Conservation (phyloP, 805 yeast species). For the Nakazawaea anatomiae region DNA sequence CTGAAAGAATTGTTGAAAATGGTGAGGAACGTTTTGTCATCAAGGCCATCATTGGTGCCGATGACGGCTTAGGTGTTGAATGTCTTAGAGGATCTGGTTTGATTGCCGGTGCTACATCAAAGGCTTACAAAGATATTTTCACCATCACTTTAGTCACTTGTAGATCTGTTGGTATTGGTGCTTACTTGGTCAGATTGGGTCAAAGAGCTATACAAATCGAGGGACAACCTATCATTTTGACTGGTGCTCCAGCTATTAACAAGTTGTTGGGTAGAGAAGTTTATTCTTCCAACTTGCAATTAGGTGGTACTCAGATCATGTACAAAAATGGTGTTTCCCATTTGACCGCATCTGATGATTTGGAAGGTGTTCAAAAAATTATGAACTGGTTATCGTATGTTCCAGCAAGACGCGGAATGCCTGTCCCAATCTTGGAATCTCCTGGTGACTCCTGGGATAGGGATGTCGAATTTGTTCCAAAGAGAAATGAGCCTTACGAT, state of each 20-base stretch:
- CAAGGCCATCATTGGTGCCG: slow-evolving; percentile 83
- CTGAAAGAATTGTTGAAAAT: slow-evolving; percentile 75
- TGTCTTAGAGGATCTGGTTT: slow-evolving; percentile 97
- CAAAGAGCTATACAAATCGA: slow-evolving; percentile 98
- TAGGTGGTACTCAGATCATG: slow-evolving; percentile 99
- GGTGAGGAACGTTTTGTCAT: slow-evolving; percentile 83
- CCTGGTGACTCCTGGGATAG: slow-evolving; percentile 87
- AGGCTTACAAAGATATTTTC: slow-evolving; percentile 96
- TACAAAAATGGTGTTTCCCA: slow-evolving; percentile 98
- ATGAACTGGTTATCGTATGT: slow-evolving; percentile 93
- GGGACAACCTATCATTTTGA: slow-evolving; percentile 96
- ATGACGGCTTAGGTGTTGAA: slow-evolving; percentile 97
- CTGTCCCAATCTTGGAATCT: slow-evolving; percentile 82
- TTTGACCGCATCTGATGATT: slow-evolving; percentile 92
- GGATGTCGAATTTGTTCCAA: slow-evolving; percentile 76
- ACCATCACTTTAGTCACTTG: slow-evolving; percentile 98
- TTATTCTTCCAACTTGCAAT: slow-evolving; percentile 91
- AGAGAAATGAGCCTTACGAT: slow-evolving; percentile 69
- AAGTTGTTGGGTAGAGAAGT: slow-evolving; percentile 96
- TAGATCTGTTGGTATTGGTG: slow-evolving; percentile 99
- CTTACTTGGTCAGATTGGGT: slow-evolving; percentile 95
- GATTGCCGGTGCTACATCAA: slow-evolving; percentile 97
- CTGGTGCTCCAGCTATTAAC: slow-evolving; percentile 99
- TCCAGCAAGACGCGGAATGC: slow-evolving; percentile 85
- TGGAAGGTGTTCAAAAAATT: slow-evolving; percentile 92